Conservation (phyloP, 352 stramenopile species). For the Thraustochytrium sp. region DNA sequence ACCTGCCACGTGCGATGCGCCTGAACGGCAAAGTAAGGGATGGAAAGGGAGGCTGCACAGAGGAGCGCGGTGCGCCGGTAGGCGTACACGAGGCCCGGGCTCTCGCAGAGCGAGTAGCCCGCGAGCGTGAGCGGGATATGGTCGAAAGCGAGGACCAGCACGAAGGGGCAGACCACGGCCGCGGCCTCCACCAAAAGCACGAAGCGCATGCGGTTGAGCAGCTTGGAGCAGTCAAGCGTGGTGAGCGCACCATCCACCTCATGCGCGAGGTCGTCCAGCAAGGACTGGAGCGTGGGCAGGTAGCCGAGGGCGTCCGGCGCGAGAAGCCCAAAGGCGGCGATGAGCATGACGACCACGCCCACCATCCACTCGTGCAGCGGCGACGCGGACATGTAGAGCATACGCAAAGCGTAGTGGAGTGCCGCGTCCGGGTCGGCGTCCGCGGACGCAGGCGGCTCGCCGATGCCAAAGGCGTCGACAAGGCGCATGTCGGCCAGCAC, state of each 20-base stretch:
- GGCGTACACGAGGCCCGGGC: background rate
- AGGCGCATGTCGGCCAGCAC: background rate
- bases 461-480: background rate
- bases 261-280: background rate
- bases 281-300: background rate
- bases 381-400: background rate
- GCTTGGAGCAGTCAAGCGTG: background rate
- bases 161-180: background rate
- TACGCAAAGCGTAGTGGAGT: background rate
- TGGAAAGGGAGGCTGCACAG: background rate
- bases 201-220: background rate
- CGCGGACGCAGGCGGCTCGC: too few species aligned
- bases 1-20: slow-evolving; percentile 4
- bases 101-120: background rate
- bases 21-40: background rate
- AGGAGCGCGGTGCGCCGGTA: background rate
- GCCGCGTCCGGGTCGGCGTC: too few species aligned
- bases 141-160: background rate
- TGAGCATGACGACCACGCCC: background rate
- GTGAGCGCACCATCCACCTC: background rate
- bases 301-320: background rate
- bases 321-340: background rate
- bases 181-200: background rate
- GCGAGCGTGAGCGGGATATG: background rate
- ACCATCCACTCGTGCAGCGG: slow-evolving; percentile 35